These are phyloP conservation scores for Yamadazyma taylorii DNA, from an alignment of 1,139 yeast species.

Conservation along the genomic window DNA sequence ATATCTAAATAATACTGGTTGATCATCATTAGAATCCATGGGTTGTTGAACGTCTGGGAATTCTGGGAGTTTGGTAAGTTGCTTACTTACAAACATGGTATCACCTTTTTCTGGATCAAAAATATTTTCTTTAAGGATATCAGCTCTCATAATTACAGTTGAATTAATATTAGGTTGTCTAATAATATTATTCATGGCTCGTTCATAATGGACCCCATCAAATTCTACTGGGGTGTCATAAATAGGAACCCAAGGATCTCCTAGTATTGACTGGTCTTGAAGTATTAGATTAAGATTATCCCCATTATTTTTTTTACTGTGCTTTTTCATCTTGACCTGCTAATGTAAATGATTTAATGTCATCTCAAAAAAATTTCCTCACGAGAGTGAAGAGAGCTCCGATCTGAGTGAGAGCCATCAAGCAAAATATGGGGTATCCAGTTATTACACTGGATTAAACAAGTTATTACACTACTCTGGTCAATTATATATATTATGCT, in stretches of 20 bases:
- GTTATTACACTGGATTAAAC: too few relatives aligned
- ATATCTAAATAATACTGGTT: slow-evolving; percentile 44
- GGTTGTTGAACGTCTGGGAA: slow-evolving; percentile 26
- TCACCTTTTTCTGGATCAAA: slow-evolving; percentile 41
- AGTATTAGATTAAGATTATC: slow-evolving; percentile 8
- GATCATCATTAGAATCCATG: slow-evolving; percentile 19
- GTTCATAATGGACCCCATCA: slow-evolving; percentile 55
- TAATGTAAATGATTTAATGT: too few relatives aligned
- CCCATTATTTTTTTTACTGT: slow-evolving; percentile 10
- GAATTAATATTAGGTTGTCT: slow-evolving; percentile 90
- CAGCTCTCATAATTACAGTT: slow-evolving; percentile 87
- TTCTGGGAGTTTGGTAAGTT: slow-evolving; percentile 33
- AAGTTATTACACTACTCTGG: too few relatives aligned
- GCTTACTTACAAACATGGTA: slow-evolving; percentile 32
- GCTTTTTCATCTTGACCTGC: slow-evolving; percentile 14
- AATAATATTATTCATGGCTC: slow-evolving; percentile 79
- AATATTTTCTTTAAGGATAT: slow-evolving; percentile 60
- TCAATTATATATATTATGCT: too few relatives aligned
- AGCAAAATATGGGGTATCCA: too few relatives aligned
- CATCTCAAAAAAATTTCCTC: slow-evolving; percentile 6
- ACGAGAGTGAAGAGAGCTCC: slow-evolving; percentile 3
- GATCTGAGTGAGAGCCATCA: too few relatives aligned
- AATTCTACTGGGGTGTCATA: slow-evolving; percentile 48
- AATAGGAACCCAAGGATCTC: slow-evolving; percentile 66
- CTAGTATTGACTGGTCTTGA: slow-evolving; percentile 46